phyloP scores from a whole-genome alignment of 2,329 filamentous ascomycete genomes.

The Penicillium hordei region DNA sequence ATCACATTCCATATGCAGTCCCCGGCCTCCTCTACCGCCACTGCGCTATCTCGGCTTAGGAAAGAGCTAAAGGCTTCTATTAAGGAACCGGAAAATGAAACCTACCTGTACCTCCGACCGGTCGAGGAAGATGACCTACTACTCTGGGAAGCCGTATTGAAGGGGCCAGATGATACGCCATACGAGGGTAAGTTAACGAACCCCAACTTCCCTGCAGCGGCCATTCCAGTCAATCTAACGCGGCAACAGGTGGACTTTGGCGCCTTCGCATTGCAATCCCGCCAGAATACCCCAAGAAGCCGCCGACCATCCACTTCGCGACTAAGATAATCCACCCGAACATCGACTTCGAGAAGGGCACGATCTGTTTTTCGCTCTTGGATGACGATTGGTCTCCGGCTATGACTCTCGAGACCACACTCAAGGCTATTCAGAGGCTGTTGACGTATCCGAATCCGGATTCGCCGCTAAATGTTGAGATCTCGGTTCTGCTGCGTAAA shows the following conservation, averaged over 20 bases:
- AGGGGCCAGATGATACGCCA: slow-evolving; percentile 57
- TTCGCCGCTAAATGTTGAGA: slow-evolving; percentile 51
- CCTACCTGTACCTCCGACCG: slow-evolving; percentile 57
- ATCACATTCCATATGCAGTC: slow-evolving; percentile 17
- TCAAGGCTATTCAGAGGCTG: slow-evolving; percentile 50
- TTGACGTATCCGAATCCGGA: slow-evolving; percentile 48
- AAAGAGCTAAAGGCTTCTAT: slow-evolving; percentile 61
- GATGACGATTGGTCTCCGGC: slow-evolving; percentile 76
- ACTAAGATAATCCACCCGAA: slow-evolving; percentile 87
- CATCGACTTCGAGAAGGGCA: slow-evolving; percentile 69
- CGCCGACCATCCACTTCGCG: slow-evolving; percentile 76
- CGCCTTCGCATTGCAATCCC: slow-evolving; percentile 76
- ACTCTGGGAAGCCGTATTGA: slow-evolving; percentile 61
- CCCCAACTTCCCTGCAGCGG: too few species aligned
- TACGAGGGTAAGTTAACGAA: slow-evolving; percentile 54
- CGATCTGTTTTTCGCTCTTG: slow-evolving; percentile 91
- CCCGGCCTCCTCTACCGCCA: slow-evolving; percentile 19
- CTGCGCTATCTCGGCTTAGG: slow-evolving; percentile 59
- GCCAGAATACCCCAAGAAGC: slow-evolving; percentile 70
- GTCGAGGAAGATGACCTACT: slow-evolving; percentile 58
- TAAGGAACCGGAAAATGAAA: slow-evolving; percentile 45
- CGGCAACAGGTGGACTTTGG: slow-evolving; percentile 68
- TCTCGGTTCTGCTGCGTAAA: slow-evolving; percentile 47
- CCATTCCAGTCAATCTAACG: neutral
- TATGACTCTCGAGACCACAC: slow-evolving; percentile 54